Percentiles rank a stretch among this genome's conserved stretches.
These are phyloP conservation scores for Solanum paucissectum DNA, from an alignment of 257 asterid species.

Conservation along the genomic window DNA sequence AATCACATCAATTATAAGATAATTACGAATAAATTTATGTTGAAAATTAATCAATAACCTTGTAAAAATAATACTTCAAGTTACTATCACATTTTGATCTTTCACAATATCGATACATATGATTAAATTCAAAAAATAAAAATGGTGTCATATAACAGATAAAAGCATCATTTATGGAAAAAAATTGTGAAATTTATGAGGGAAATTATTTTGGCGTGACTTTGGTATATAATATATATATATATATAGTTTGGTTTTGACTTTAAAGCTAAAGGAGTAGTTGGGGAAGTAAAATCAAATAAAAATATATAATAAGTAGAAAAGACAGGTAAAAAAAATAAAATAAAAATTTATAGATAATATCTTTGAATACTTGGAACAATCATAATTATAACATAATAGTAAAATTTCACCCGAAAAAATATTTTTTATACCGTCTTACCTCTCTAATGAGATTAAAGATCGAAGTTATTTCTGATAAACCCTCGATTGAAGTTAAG, in stretches of 20 bases:
- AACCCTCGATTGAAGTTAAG: neutral
- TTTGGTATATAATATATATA: neutral
- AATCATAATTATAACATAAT: neutral
- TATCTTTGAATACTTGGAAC: neutral
- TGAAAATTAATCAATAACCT: neutral
- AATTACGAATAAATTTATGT: neutral
- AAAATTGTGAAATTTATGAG: neutral
- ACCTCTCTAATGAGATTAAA: neutral
- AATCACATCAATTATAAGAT: neutral
- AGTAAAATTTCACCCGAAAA: neutral
- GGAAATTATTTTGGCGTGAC: neutral
- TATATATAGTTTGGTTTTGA: neutral
- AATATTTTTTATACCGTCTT: accelerated
- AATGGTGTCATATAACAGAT: neutral
- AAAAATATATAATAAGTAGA: neutral
- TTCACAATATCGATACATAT: neutral
- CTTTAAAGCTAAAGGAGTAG: neutral
- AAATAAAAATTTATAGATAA: neutral
- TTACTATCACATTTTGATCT: neutral
- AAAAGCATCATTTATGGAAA: neutral
- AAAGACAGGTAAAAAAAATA: neutral
- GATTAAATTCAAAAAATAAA: neutral
- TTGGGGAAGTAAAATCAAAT: neutral
- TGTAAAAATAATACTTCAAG: neutral
- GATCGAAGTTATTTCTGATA: neutral